Conservation (phyloP, 169 alveolate genomes). For the Eimeria tenella region DNA sequence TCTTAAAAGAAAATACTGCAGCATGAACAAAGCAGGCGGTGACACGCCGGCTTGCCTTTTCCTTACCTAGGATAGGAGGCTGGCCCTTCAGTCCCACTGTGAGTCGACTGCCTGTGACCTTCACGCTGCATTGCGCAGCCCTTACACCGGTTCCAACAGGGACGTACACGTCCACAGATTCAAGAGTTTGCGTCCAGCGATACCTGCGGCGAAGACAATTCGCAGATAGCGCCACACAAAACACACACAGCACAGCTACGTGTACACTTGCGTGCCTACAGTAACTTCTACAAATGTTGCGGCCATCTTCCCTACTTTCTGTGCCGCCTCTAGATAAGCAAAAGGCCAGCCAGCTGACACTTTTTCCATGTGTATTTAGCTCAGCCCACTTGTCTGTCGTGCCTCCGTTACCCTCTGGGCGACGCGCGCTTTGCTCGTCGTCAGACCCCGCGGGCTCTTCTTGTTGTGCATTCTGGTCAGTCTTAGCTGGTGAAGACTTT, state of each 20-base stretch:
- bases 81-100: constrained; percentile 78
- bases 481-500: background rate
- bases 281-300: background rate
- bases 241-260: background rate
- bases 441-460: constrained; percentile 75
- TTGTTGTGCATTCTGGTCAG: background rate
- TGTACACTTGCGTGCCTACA: background rate
- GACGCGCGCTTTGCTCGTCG: constrained; percentile 80
- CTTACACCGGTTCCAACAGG: constrained; percentile 81
- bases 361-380: too few species aligned
- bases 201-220: constrained; percentile 45
- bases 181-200: constrained; percentile 83
- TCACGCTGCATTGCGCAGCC: constrained; percentile 77
- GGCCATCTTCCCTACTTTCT: background rate
- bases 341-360: constrained; percentile 84
- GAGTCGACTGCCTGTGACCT: constrained; percentile 72
- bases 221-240: background rate
- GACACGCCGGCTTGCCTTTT: background rate
- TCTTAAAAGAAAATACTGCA: too few species aligned
- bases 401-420: constrained; percentile 93
- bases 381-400: constrained; percentile 89
- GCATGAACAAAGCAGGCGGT: background rate
- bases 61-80: constrained; percentile 69
- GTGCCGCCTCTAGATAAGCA: too few species aligned
- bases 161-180: constrained; percentile 84